Percentiles rank a stretch among this genome's conserved stretches.
Conservation (phyloP, 1,284 basidiomycete species). For the Tilletia indica region DNA sequence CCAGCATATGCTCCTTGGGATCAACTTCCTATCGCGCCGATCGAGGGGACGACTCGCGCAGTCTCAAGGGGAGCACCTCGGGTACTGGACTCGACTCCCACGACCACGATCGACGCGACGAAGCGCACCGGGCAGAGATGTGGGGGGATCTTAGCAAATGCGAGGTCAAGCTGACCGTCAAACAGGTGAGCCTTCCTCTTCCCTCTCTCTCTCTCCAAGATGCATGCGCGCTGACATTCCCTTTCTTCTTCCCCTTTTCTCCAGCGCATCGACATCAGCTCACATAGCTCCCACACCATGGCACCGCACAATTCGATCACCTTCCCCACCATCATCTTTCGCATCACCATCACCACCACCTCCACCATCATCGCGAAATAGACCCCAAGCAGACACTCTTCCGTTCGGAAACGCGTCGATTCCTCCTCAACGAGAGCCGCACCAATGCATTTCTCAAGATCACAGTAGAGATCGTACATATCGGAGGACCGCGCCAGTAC, state of each 20-base stretch:
- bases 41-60: slow-evolving; percentile 7
- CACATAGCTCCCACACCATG: slow-evolving; percentile 27
- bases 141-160: slow-evolving; percentile 37
- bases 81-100: neutral
- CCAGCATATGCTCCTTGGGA: slow-evolving; percentile 9
- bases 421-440: slow-evolving; percentile 71
- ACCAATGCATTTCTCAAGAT: slow-evolving; percentile 74
- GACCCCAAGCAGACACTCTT: slow-evolving; percentile 19
- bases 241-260: neutral
- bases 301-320: slow-evolving; percentile 38
- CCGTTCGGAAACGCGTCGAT: slow-evolving; percentile 64
- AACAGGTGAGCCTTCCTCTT: slow-evolving; percentile 31
- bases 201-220: neutral
- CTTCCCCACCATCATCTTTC: slow-evolving; percentile 35
- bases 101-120: slow-evolving; percentile 6
- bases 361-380: slow-evolving; percentile 24
- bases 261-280: slow-evolving; percentile 25
- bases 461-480: slow-evolving; percentile 65
- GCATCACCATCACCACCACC: slow-evolving; percentile 33
- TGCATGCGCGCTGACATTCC: neutral
- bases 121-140: slow-evolving; percentile 14
- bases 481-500: slow-evolving; percentile 66
- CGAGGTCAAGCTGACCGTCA: slow-evolving; percentile 42
- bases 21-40: slow-evolving; percentile 6
- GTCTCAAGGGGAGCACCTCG: neutral